Conservation (phyloP, 2,329 filamentous ascomycete genomes). For the Emydomyces testavorans region DNA sequence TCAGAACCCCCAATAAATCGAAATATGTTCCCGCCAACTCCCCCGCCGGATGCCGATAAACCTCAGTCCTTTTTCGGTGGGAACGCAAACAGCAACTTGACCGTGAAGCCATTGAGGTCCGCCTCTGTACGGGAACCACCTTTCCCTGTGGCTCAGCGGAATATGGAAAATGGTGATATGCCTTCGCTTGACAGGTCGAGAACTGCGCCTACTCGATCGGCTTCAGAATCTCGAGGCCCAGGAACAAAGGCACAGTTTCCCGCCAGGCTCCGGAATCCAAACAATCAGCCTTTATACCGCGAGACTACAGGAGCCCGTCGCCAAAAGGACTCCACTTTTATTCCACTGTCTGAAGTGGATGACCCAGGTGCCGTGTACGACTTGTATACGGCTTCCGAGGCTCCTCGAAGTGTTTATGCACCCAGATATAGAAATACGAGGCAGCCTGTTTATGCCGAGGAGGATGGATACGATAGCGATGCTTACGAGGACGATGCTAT, state of each 20-base stretch:
- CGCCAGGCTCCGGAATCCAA: slow-evolving; percentile 21
- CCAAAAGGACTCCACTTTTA: slow-evolving; percentile 18
- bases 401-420: slow-evolving; percentile 3
- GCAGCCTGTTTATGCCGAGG: slow-evolving; percentile 59
- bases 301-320: slow-evolving; percentile 25
- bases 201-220: slow-evolving; percentile 39
- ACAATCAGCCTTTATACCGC: slow-evolving; percentile 22
- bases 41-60: slow-evolving; percentile 79
- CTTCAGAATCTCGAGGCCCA: slow-evolving; percentile 42
- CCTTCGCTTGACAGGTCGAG: slow-evolving; percentile 31
- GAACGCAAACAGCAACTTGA: slow-evolving; percentile 21
- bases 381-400: slow-evolving; percentile 50
- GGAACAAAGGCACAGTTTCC: slow-evolving; percentile 24
- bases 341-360: slow-evolving; percentile 22
- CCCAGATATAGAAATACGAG: slow-evolving; percentile 25
- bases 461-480: slow-evolving; percentile 61
- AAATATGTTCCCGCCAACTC: slow-evolving; percentile 93
- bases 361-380: slow-evolving; percentile 47
- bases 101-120: slow-evolving; percentile 35
- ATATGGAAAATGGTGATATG: slow-evolving; percentile 14
- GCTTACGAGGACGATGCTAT: slow-evolving; percentile 59
- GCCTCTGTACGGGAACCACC: slow-evolving; percentile 40
- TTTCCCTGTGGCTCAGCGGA: slow-evolving; percentile 24
- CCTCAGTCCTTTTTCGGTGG: slow-evolving; percentile 19
- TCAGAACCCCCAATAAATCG: slow-evolving; percentile 70